Evolutionary conservation across 2,329 filamentous ascomycete species (phyloP), one percentile per base, ranked within the genome.

Genomic region (Neofusicoccum kwambonambiense): DNA sequence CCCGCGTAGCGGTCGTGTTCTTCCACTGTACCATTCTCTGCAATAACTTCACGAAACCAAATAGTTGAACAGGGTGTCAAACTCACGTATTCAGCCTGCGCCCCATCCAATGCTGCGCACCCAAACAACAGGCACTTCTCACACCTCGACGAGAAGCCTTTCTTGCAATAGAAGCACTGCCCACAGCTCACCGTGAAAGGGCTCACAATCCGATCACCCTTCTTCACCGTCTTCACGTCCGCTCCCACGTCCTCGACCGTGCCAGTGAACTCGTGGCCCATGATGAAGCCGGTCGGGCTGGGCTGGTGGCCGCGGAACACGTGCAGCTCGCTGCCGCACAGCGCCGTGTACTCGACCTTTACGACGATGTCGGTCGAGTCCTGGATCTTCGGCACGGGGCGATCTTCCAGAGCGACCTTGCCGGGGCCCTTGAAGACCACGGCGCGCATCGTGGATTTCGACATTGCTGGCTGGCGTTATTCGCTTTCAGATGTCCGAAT

Each of bases 301-400:
- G 87, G 84, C 73, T 96, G 88, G 71, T 92, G 89, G 41, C 93
- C 93, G 51, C 93, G 90, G 79, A 89, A 97, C 62, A 92, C 88
- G 77, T 97, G 93, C 42, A 97, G 83, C 74, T 97, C 93, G 73
- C 90, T 94, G 74, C 93, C 93, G 75, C 93, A 97, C 37, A 97
- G 84, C 15, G 92, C 93, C 31, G 92, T 91, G 70, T 91, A 90
- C 66, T 87, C 84, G 19, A 96, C 91, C 76, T 92, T 93, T 73
- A 97, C 87, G 69, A 97, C 88, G 65, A 94, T 86, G 75, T 97
- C 93, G 64, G 83, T 85, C 5, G 86, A 83, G 66, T 91, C 83
- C 70, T 89, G 82, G 68, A 97, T 84, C 69, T 86, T 85, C 1
- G 93, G 93, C 12, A 94, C 84, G 0, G 92, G 92, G 19, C 91